These are phyloP conservation scores for Metarhizium anisopliae DNA, from an alignment of 2,329 filamentous ascomycete genomes.

Conservation along the genomic window DNA sequence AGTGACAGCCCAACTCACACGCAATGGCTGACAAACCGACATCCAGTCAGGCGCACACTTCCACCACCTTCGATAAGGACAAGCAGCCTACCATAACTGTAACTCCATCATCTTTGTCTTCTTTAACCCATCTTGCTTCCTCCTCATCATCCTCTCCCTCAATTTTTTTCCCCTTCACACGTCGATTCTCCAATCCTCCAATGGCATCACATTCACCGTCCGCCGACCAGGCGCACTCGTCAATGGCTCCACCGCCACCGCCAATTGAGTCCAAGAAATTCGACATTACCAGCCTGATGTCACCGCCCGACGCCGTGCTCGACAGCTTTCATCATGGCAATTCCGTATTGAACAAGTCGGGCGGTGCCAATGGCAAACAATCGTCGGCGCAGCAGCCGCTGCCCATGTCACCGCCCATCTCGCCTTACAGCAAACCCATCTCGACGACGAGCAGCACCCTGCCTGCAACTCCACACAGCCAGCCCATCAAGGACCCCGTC, in stretches of 20 bases:
- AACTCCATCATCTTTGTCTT: conserved; percentile 8
- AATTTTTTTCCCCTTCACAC: conserved; percentile 9
- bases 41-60: conserved; percentile 17
- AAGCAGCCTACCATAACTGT: conserved; percentile 5
- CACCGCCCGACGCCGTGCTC: conserved; percentile 47
- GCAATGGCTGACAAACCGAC: conserved; percentile 28
- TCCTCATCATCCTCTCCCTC: conserved; percentile 8
- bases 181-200: conserved; percentile 10
- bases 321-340: conserved; percentile 39
- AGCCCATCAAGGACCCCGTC: conserved; percentile 43
- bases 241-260: conserved; percentile 22
- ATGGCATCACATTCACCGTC: conserved; percentile 17
- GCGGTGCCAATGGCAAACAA: conserved; percentile 14
- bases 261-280: conserved; percentile 29
- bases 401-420: conserved; percentile 50
- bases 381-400: conserved; percentile 23
- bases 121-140: conserved; percentile 5
- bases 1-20: conserved; percentile 3
- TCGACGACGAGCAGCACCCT: conserved; percentile 22
- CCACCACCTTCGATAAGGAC: conserved; percentile 21
- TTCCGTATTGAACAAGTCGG: conserved; percentile 5
- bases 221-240: conserved; percentile 11
- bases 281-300: conserved; percentile 50
- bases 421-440: conserved; percentile 33
- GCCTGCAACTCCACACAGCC: conserved; percentile 18